Evolutionary conservation across 441 rosid species (phyloP).

Genomic region (Populus hybrid): DNA sequence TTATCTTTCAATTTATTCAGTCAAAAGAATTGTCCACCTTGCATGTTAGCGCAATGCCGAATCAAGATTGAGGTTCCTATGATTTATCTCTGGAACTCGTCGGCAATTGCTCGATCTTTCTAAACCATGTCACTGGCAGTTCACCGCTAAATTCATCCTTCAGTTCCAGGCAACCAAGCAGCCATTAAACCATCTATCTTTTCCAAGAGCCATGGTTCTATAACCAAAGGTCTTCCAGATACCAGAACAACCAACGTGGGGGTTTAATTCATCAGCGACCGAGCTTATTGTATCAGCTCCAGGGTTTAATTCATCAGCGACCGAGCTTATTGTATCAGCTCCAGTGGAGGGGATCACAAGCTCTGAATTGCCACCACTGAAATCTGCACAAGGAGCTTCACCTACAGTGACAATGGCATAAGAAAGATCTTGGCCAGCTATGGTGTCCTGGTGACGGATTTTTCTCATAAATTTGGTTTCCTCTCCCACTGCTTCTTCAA

Average conservation of each 20-base stretch:
- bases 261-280: constrained; percentile 45
- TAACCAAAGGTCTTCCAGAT: constrained; percentile 71
- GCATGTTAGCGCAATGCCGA: constrained; percentile 58
- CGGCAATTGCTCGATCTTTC: constrained; percentile 54
- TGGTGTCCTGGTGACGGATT: constrained; percentile 53
- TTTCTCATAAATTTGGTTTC: constrained; percentile 61
- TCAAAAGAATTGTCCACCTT: constrained; percentile 13
- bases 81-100: constrained; percentile 39
- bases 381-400: constrained; percentile 77
- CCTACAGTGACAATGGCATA: constrained; percentile 83
- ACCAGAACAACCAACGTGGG: constrained; percentile 65
- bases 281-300: constrained; percentile 35
- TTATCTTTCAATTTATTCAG: constrained; percentile 10
- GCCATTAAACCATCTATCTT: constrained; percentile 62
- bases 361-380: constrained; percentile 46
- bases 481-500: constrained; percentile 57
- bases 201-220: constrained; percentile 51
- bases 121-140: constrained; percentile 82
- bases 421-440: constrained; percentile 46
- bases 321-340: constrained; percentile 37
- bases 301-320: constrained; percentile 50
- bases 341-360: constrained; percentile 67
- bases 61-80: constrained; percentile 67
- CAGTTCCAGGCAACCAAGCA: constrained; percentile 95
- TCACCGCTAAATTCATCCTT: constrained; percentile 63